Evolutionary conservation across 1,139 yeast genomes (phyloP), one percentile per base, ranked within the genome.

Genomic region (Kodamaea derodonti): DNA sequence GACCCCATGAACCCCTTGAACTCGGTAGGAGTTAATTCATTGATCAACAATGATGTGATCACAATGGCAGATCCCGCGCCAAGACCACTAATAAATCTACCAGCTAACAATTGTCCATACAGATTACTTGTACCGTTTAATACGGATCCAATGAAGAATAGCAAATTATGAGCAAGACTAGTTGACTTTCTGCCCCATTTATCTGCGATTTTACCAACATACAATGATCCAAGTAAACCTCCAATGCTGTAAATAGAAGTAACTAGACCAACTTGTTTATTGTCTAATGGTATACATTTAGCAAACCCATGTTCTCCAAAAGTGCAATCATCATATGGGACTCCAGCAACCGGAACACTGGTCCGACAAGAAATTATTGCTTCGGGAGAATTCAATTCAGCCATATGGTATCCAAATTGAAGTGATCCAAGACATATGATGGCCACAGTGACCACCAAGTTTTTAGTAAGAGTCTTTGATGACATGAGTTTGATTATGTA

Each of bases 51-150:
- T 0, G 97, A 94, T 0, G 90, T 83, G 11, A 84, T 78, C 4
- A 92, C 97, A 41, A 92, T 73, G 1, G 92, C 83, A 8, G 82
- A 69, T 4, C 98, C 98, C 7, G 96, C 95, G 2, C 85, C 95
- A 4, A 87, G 38, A 0, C 98, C 98, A 24, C 84, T 75, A 4
- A 85, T 49, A 37, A 87, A 71, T 39, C 98, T 67, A 0, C 97
- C 97, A 11, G 73, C n/a, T 12, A 78, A 52, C 44, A 90, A 57
- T 5, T 56, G 50, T 8, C 41, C 15, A 39, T 72, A 75, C 10
- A 65, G 52, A 31, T 69, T 62, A 12, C 85, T 67, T 12, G 65
- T 47, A 5, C 80, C 78, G 55, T 83, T 79, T 15, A 84, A 42
- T 3, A 74, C 47, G 0, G 95, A 80, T 0, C 97, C 97, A n/a